Base-by-base conservation (phyloP, 352 stramenopile species). In the Phytophthora hibernalis region DNA sequence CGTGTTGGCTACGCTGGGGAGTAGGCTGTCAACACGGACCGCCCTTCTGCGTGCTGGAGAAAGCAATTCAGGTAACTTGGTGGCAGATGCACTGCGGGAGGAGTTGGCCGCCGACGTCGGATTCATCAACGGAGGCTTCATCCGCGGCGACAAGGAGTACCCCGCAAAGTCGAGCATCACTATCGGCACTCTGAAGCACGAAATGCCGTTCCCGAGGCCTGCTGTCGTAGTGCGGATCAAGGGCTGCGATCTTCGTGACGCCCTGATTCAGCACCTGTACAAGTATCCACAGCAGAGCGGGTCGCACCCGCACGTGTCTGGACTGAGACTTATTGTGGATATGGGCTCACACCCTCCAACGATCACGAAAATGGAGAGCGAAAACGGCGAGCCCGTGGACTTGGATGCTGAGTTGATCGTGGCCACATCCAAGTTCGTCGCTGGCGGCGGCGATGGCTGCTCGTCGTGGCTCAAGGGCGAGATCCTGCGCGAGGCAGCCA, bases 51-150 rank as follows among this genome's bases (percentile, higher is more conserved):
- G 90, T 21, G 77, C 77, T 53, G 77, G 81, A 20, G 89, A 96
- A 64, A 76, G 84, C 67, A 94, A 91, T 26, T 68, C 69, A 30
- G 87, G 85, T 24, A 96, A 97, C 48, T 51, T 97, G 35, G 77
- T 94, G 1, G 82, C 89, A 2, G 90, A 97, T 63, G 89, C 87
- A 0, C 68, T 97, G 43, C 85, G 79, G 0, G 82, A 49, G 43
- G 76, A 93, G 54, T 61, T 97, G 33, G 67, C 58, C 13, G 77
- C 83, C 8, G 80, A 91, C 58, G 75, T 92, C 40, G 87, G 83
- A 8, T 76, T 96, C 37, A 95, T 97, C 64, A 97, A 97, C 51
- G 90, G 90, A 45, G 90, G 90, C 4, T 97, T 96, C 60, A 95
- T 96, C 57, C 83, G 87, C 28, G 90, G 89, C 31, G 85, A 97